Evolutionary conservation across 495 filamentous ascomycete species (phyloP).

Genomic region (Penicillium fimorum): DNA sequence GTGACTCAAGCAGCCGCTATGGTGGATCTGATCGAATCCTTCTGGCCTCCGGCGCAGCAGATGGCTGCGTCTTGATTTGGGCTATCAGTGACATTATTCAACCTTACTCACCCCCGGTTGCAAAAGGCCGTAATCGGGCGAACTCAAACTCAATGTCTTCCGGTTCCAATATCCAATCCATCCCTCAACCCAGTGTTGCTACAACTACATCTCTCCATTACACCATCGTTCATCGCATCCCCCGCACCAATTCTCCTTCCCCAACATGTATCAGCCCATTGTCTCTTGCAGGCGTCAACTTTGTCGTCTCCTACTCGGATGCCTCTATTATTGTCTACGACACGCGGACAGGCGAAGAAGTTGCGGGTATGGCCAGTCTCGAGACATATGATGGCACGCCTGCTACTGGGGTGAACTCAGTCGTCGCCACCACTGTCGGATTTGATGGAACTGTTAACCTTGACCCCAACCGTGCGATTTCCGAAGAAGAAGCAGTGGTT

Average conservation of each 20-base stretch:
- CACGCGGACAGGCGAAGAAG: slow-evolving; percentile 85
- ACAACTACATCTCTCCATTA: slow-evolving; percentile 64
- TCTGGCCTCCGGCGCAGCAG: slow-evolving; percentile 86
- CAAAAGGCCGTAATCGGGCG: slow-evolving; percentile 66
- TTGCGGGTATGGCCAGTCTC: slow-evolving; percentile 83
- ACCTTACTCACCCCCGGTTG: slow-evolving; percentile 72
- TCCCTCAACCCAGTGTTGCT: slow-evolving; percentile 83
- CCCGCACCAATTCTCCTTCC: slow-evolving; percentile 66
- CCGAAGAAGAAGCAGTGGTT: slow-evolving; percentile 68
- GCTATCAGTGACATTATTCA: slow-evolving; percentile 90
- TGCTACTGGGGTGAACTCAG: slow-evolving; percentile 79
- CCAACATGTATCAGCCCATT: slow-evolving; percentile 91
- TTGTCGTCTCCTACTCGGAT: slow-evolving; percentile 90
- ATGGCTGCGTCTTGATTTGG: slow-evolving; percentile 92
- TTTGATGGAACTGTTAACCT: slow-evolving; percentile 67
- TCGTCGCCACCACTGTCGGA: slow-evolving; percentile 83
- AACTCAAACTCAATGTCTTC: slow-evolving; percentile 91
- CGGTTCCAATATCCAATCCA: slow-evolving; percentile 83
- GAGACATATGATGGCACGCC: slow-evolving; percentile 90
- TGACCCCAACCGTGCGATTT: slow-evolving; percentile 58
- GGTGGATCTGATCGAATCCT: slow-evolving; percentile 81
- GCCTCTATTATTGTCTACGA: slow-evolving; percentile 88
- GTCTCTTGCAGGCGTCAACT: slow-evolving; percentile 80
- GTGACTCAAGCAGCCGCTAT: slow-evolving; percentile 61
- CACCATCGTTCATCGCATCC: slow-evolving; percentile 79